Evolutionary conservation across 768 basidiomycete species (phyloP), one percentile per base, ranked within the genome.

Genomic region (Paxillus rubicundulus): DNA sequence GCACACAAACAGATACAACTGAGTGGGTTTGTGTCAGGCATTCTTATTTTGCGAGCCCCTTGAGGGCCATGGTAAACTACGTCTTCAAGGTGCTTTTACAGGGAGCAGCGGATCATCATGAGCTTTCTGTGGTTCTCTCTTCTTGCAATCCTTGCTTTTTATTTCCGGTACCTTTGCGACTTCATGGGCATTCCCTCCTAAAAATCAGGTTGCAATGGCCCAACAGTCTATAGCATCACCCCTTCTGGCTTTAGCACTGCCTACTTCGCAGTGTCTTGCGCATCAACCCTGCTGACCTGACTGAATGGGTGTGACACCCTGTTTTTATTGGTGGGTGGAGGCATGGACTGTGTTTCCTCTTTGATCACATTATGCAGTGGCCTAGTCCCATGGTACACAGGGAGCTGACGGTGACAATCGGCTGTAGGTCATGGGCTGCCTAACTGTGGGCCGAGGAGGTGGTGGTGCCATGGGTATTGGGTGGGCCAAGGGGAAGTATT

Each of bases 251-350:
- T 45, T 30, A 8, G 44, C 27, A 2, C 34, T 17, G 24, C 9
- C 21, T 8, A 10, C 13, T 18, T 20, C 27, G 18, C 18, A 39
- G 18, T 14, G 40, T 12, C 27, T 18, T 3, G 33, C 33, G 17
- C 37, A n/a, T 18, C 37, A 9, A 8, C 4, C 12, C 8, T 20
- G 10, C 9, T 24, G 32, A 44, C 28, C 17, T 56, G 50, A 20
- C 55, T 47, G 32, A 56, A 58, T 9, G 57, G 57, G 28, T 58
- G 57, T 9, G 5, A 45, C 9, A 17, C 9, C n/a, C 5, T 13
- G 9, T 27, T n/a, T 28, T 24, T 27, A 16, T 27, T 12, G 28
- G 13, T 9, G 12, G 9, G 5, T 16, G 13, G 8, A 8, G 42
- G 27, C 13, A 28, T 6, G 5, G 37, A 10, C n/a, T 7, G 41